phyloP scores from a whole-genome alignment of 2,329 filamentous ascomycete genomes.

The Fusarium newnesense region DNA sequence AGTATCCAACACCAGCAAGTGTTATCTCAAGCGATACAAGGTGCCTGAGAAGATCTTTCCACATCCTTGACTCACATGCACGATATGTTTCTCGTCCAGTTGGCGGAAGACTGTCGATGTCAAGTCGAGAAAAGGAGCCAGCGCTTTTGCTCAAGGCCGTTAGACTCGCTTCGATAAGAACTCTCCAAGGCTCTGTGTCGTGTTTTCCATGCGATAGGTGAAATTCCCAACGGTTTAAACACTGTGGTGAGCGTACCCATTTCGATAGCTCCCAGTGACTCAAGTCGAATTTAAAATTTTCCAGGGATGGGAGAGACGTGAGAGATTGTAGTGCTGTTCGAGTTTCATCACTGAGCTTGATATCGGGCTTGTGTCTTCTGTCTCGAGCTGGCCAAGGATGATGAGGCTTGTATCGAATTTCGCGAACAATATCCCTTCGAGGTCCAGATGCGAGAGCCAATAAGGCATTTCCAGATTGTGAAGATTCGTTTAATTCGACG shows the following conservation, averaged over 20 bases:
- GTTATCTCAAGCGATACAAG: background rate
- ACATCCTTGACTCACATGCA: background rate
- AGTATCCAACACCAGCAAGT: background rate
- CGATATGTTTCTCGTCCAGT: background rate
- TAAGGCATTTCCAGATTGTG: background rate
- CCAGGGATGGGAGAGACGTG: background rate
- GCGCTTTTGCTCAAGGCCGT: background rate
- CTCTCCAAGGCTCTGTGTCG: background rate
- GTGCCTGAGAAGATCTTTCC: background rate
- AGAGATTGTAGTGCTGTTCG: background rate
- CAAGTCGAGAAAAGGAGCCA: background rate
- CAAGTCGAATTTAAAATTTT: background rate
- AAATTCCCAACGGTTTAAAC: background rate
- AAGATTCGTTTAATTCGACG: background rate
- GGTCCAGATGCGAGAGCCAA: background rate
- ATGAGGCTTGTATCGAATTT: background rate
- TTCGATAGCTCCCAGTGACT: background rate
- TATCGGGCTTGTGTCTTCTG: background rate
- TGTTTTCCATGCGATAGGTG: background rate
- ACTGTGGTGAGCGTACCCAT: background rate
- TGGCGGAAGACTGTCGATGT: background rate
- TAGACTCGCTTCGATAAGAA: background rate
- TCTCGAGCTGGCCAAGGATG: background rate
- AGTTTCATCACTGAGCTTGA: background rate
- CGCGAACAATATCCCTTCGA: background rate